Base-by-base conservation (phyloP, 1,139 yeast species). In the Trichomonascaceae sp. region DNA sequence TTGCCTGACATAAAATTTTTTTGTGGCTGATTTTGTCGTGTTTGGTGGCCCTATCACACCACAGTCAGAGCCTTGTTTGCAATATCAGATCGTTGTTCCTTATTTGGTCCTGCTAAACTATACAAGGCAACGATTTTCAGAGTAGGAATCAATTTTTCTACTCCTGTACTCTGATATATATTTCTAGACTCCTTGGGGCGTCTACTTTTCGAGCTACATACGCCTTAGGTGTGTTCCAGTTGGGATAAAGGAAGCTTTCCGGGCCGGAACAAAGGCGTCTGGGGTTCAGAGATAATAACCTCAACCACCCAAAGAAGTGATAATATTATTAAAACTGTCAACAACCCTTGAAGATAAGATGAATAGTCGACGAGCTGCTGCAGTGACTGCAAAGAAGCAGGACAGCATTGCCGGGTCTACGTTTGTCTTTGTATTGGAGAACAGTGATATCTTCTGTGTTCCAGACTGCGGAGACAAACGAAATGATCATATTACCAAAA, bases 391-490 rank as follows among this genome's bases (percentile, higher is more conserved):
- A 7, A 48, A 48, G 38, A 39, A 38, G 22, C 38, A 30, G 17
- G 45, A 48, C 22, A 18, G 24, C 10, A 13, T 30, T 1, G 50
- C 50, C 18, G 52, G 47, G 1, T 17, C 52, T 32, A 44, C 52
- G 7, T 59, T 59, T 36, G 60, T 57, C 38, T 59, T 56, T 45
- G 51, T 54, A n/a, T 41, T 55, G 32, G 48, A 56, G 20, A 52
- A 54, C 3, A 46, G 50, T 19, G 46, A 46, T n/a, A 60, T 63
- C 30, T 78, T 79, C 55, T 85, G 90, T 62, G 79, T 87, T 55
- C 90, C 91, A 1, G 85, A 82, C 64, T 85, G 90, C 68, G 87
- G 81, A 59, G 69, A 78, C 18, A 77, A 80, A 38, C 68, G 73
- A 58, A 69, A 77, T 52, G 75, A 68, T 53, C 70, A 71, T 77